Evolutionary conservation across 2,329 filamentous ascomycete genomes (phyloP), one percentile per base, ranked within the genome.

Genomic region (Cytospora chrysosperma): DNA sequence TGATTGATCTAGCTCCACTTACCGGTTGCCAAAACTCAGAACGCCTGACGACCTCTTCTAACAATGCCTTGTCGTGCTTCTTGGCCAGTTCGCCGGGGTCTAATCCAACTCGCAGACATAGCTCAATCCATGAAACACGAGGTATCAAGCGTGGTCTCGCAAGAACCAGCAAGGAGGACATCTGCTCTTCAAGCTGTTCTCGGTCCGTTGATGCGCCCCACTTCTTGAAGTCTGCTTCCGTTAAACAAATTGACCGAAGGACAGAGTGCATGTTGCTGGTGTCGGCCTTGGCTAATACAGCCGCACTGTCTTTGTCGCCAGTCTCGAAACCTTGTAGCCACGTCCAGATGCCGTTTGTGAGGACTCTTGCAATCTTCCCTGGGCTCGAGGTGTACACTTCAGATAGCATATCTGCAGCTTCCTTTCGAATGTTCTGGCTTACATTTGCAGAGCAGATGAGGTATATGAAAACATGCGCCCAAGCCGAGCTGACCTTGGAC

Each of bases 381-480:
- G 90, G 85, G 51, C 85, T 79, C 57, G 80, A 76, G 15, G 83
- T 73, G 72, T 96, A 96, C 2, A 90, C 79, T 43, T 76, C 75
- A 0, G 89, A 87, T 34, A 99, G 76, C 0, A 83, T 77, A 53
- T 81, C 77, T 24, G 81, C 81, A 5, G 88, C 85, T 68, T 87
- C 82, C 67, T 88, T 87, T 62, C 90, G 87, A 55, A 90, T 78
- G 43, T 79, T 80, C 3, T 88, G 81, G 15, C 88, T 81, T 24
- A 91, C 79, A 15, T 75, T 79, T 17, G 85, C 77, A 1, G 88
- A 87, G 53, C 88, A 87, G 53, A 94, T 84, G 19, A 91, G 78
- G 73, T 90, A 96, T n/a, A 97, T 87, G 64, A 94, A 85, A 2
- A 90, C 88, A 70, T 96, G 91, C 17, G 91, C 88, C 95, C 94